Evolutionary conservation across 2,329 filamentous ascomycete genomes (phyloP), one percentile per base, ranked within the genome.

Genomic region (Beauveria sp.): DNA sequence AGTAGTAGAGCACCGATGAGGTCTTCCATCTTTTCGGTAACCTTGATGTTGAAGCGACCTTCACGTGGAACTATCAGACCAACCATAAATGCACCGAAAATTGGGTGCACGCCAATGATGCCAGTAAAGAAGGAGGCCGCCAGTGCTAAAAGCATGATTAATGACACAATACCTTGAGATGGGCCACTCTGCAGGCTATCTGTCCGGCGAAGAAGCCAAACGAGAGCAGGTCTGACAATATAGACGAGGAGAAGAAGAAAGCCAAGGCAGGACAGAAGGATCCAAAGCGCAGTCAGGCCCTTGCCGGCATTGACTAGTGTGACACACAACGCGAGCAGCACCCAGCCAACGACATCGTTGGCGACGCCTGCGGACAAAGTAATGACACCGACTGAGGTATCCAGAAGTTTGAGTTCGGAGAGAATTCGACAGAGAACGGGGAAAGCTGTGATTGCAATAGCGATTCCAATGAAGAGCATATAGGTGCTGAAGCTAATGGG

Each of bases 1-100:
- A 97, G 74, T 67, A 98, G 92, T 1, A 98, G 77, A 1, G 89
- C 88, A 0, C 87, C 86, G 34, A 97, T 88, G 12, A 97, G 77
- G 80, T 98, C 93, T 73, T 98, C 93, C 63, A 98, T 88, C 79
- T 97, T 97, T 71, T 96, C 92, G 0, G 91, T 95, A 46, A 96
- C 79, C 67, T 93, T 93, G 74, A 96, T 95, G 24, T 91, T 89
- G 70, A 96, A 96, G 31, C 92, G 90, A 54, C 90, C 89, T 62
- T 96, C 90, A 69, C 95, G 92, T 0, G 93, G 93, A 67, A 92
- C 92, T 62, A 98, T 95, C 28, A 98, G 74, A 1, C 93, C 93
- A 48, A 93, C 85, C 63, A 97, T 80, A 72, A 98, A 98, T 3
- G 89, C 92, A 48, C 93, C 93, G 69, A 98, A 98, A 71, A 98